Percentiles rank a stretch among this genome's conserved stretches.
Evolutionary conservation across 2,329 filamentous ascomycete species (phyloP).

Genomic region (Aspergillus latus): DNA sequence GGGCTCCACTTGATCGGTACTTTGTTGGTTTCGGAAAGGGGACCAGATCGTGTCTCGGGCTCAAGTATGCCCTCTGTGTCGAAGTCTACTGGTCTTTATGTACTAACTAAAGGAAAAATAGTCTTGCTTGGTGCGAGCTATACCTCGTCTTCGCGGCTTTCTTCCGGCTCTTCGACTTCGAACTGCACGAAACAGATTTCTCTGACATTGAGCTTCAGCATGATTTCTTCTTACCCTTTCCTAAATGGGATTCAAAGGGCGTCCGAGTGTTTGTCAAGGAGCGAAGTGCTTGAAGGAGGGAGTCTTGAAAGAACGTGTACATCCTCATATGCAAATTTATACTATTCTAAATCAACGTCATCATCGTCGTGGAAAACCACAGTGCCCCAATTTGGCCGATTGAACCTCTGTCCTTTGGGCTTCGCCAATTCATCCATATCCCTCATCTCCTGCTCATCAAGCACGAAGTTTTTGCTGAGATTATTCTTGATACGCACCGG

Average conservation of each 20-base stretch:
- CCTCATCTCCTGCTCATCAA: neutral
- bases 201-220: conserved; percentile 4
- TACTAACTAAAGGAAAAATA: neutral
- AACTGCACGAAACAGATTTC: conserved; percentile 6
- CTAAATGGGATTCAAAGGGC: conserved; percentile 6
- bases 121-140: conserved; percentile 9
- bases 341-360: conserved; percentile 1
- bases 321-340: neutral
- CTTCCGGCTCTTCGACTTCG: conserved; percentile 5
- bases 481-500: conserved; percentile 7
- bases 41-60: conserved; percentile 2
- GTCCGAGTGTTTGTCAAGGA: neutral
- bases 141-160: conserved; percentile 4
- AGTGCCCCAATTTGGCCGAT: conserved; percentile 7
- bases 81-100: neutral
- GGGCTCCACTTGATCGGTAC: conserved; percentile 4
- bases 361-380: conserved; percentile 8
- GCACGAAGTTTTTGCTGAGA: conserved; percentile 1
- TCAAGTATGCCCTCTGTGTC: neutral
- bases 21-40: conserved; percentile 9
- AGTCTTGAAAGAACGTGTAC: neutral
- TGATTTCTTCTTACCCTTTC: conserved; percentile 5
- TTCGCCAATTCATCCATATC: conserved; percentile 1
- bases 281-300: neutral
- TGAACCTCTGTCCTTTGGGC: conserved; percentile 5